Evolutionary conservation across 768 basidiomycete genomes (phyloP), one percentile per base, ranked within the genome.

Genomic region (Tricholomella constricta): DNA sequence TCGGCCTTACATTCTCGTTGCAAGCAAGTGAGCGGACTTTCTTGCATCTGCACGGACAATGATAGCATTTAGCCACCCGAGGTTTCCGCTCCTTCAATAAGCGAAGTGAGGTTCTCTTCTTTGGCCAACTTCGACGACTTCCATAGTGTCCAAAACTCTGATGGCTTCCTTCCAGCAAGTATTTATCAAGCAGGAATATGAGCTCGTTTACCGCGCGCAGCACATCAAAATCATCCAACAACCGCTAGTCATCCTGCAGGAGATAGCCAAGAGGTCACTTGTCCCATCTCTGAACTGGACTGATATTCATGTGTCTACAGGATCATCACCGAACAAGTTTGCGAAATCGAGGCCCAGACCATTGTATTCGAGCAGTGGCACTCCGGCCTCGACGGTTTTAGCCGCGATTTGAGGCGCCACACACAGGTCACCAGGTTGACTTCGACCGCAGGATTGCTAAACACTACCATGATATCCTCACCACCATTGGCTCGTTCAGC

Each of bases 261-360:
- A 79, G 62, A 72, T 78, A 66, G 75, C 75, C 34, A 78, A 78
- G 66, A 71, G 66, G 77, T 77, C 47, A 15, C 29, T 14, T 35
- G 27, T 37, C 6, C 11, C 17, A n/a, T 37, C 25, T n/a, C 29
- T 31, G 23, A 9, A 6, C 25, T 20, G 10, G 9, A 20, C 26
- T 14, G 26, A 7, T n/a, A 19, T 36, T 50, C 19, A 5, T 34
- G 7, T 49, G 11, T 45, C n/a, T 23, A 37, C 43, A 78, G 77
- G 63, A 72, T 78, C 61, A 72, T 78, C 59, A 68, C 71, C 29
- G 74, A 79, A 62, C 70, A 73, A 41, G 69, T 78, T 46, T 81
- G 79, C 59, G 76, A 79, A 45, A 78, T 80, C 42, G 79, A 81
- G 55, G 70, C 72, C 20, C 79, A 81, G 59, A 70, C 69, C 52